Percentiles rank a stretch among this genome's conserved stretches.
phyloP scores from a whole-genome alignment of 2,329 filamentous ascomycete genomes.

The Pseudogymnoascus sp. region DNA sequence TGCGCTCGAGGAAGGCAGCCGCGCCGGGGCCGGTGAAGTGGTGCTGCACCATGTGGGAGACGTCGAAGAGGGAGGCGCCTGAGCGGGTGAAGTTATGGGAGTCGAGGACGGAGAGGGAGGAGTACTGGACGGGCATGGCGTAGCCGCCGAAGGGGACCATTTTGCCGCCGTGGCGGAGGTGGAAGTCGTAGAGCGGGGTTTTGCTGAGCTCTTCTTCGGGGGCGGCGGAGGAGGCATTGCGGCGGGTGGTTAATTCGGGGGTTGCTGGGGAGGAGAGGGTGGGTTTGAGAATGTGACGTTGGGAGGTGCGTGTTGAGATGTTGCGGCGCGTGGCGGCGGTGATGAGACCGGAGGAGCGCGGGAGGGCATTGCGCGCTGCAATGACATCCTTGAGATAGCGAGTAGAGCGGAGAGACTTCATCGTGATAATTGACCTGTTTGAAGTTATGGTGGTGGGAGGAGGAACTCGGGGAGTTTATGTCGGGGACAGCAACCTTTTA shows the following conservation, averaged over 20 bases:
- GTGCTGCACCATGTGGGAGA: conserved; percentile 94
- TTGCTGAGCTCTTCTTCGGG: conserved; percentile 38
- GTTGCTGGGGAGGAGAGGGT: neutral
- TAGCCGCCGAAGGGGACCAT: conserved; percentile 96
- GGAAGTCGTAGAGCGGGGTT: conserved; percentile 72
- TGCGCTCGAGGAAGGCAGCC: conserved; percentile 68
- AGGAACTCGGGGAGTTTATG: neutral
- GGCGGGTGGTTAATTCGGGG: conserved; percentile 17
- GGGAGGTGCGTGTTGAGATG: conserved; percentile 12
- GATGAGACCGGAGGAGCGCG: neutral
- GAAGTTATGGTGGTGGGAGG: neutral
- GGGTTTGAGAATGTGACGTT: neutral
- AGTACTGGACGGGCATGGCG: conserved; percentile 88
- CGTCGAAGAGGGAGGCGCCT: conserved; percentile 88
- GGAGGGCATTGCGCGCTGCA: conserved; percentile 3
- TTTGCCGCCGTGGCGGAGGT: conserved; percentile 72
- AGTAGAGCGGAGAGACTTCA: conserved; percentile 8
- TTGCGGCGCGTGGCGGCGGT: neutral
- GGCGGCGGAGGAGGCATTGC: conserved; percentile 16
- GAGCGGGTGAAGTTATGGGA: conserved; percentile 86
- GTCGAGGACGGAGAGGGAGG: conserved; percentile 64
- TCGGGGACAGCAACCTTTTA: conserved; percentile 3
- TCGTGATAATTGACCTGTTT: conserved; percentile 1
- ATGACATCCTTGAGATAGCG: neutral
- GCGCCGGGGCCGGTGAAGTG: conserved; percentile 74